phyloP scores from a whole-genome alignment of 2,329 filamentous ascomycete genomes.

The Phialophora verrucosa region DNA sequence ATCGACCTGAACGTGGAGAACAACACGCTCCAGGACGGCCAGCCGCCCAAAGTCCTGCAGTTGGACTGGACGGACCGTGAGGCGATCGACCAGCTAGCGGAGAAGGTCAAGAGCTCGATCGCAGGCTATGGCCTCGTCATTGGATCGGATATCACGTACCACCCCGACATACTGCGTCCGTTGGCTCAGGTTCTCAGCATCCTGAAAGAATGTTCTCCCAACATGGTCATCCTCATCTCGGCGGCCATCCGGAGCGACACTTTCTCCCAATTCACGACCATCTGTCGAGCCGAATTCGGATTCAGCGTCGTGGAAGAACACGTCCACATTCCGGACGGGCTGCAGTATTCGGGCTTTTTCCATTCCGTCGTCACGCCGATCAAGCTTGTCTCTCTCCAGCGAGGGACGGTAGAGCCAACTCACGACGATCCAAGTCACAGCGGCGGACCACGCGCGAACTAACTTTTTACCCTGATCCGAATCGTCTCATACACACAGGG shows the following conservation, averaged over 20 bases:
- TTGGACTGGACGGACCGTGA: constrained; percentile 35
- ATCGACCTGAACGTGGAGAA: constrained; percentile 43
- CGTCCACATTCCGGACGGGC: constrained; percentile 51
- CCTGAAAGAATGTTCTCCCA: constrained; percentile 30
- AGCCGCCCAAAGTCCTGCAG: constrained; percentile 24
- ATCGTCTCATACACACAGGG: background rate
- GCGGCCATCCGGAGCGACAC: constrained; percentile 68
- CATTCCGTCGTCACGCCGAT: constrained; percentile 43
- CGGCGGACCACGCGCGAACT: background rate
- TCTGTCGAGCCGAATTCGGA: constrained; percentile 53
- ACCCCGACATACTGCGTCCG: constrained; percentile 37
- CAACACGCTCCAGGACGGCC: constrained; percentile 12
- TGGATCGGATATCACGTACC: constrained; percentile 40
- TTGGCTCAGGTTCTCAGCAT: constrained; percentile 33
- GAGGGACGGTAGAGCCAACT: background rate
- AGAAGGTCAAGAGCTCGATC: constrained; percentile 13
- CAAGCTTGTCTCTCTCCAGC: constrained; percentile 32
- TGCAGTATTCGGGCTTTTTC: constrained; percentile 56
- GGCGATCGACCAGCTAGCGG: constrained; percentile 31
- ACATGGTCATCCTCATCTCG: constrained; percentile 60
- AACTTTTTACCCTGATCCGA: background rate
- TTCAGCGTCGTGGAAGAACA: constrained; percentile 49
- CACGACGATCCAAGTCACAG: background rate
- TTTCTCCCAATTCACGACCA: constrained; percentile 62
- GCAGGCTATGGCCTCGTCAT: constrained; percentile 32